Evolutionary conservation across 192 early-diverging fungal species (phyloP), one percentile per base, ranked within the genome.

Genomic region (Podochytrium sp.): DNA sequence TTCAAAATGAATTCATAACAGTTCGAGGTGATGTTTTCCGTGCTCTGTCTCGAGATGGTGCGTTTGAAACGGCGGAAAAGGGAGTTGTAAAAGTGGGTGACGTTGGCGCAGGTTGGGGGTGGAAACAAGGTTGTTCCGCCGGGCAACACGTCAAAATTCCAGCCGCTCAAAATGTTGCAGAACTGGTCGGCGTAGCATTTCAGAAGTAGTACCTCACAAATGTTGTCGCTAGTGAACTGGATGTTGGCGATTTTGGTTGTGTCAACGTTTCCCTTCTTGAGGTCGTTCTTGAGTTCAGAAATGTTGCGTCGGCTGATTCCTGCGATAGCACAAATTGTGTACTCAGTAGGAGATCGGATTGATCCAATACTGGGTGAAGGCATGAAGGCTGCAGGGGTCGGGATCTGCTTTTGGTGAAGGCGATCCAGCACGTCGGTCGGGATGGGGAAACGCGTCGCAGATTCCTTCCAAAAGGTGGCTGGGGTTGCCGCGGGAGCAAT

Each of bases 191-290:
- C 52, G 23, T 55, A 55, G 10, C 16, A 55, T 23, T 55, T 55
- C 23, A 55, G 52, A 25, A 55, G 52, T 6, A 55, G 52, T 0
- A 55, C 52, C 30, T 55, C 52, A 25, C 52, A 55, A 55, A 55
- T 55, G 23, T 6, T 23, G 25, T 55, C 52, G 30, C 16, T 55
- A 7, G 52, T 55, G 23, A 55, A 55, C 52, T 55, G 52, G 25
- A 55, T 55, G 30, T 55, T 55, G 7, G 52, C 52, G 52, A 55
- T 55, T 55, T 55, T 55, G 12, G 52, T 55, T 10, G 52, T 55
- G 30, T 55, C 52, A 20, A 55, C 52, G 25, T 55, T 55, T 23
- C 52, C 52, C 7, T 29, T 7, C 30, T 55, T 55, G 5, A 55
- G 52, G 25, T 55, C 52, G 25, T 55, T 55, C 30, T 55, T 55